phyloP scores from a whole-genome alignment of 371 early-diverging fungal genomes.

The Mortierella sp. region DNA sequence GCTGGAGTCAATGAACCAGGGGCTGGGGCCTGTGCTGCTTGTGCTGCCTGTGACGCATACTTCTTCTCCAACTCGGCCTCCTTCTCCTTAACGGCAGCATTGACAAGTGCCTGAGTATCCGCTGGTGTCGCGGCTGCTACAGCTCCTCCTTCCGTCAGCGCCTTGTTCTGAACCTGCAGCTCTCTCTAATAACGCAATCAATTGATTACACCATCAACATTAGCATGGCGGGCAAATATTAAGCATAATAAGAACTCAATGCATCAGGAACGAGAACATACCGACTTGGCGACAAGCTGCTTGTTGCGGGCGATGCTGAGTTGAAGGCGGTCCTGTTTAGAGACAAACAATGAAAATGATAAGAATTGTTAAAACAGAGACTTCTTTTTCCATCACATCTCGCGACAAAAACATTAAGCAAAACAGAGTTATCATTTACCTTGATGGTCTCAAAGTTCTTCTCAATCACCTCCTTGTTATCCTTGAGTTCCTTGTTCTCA shows the following conservation, averaged over 20 bases:
- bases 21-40: slow-evolving; percentile 6
- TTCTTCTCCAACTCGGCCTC: slow-evolving; percentile 40
- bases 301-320: slow-evolving; percentile 34
- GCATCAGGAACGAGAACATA: slow-evolving; percentile 7
- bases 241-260: not conserved
- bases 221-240: not conserved
- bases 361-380: not conserved
- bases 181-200: slow-evolving; percentile 20
- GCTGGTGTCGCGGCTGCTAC: not conserved
- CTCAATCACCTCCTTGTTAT: slow-evolving; percentile 41
- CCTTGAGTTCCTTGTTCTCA: slow-evolving; percentile 36
- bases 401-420: not conserved
- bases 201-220: not conserved
- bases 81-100: slow-evolving; percentile 32
- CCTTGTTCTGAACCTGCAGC: slow-evolving; percentile 8
- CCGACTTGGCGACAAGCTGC: slow-evolving; percentile 18
- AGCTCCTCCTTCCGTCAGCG: not conserved
- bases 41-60: slow-evolving; percentile 21
- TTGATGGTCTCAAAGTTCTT: slow-evolving; percentile 47
- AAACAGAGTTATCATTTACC: slow-evolving; percentile 8
- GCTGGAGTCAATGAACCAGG: slow-evolving; percentile 17
- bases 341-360: not conserved
- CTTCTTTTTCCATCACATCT: not conserved
- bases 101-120: slow-evolving; percentile 30
- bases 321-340: slow-evolving; percentile 13